Base-by-base conservation (phyloP, 345 rosid genomes). In the Punica granatum region DNA sequence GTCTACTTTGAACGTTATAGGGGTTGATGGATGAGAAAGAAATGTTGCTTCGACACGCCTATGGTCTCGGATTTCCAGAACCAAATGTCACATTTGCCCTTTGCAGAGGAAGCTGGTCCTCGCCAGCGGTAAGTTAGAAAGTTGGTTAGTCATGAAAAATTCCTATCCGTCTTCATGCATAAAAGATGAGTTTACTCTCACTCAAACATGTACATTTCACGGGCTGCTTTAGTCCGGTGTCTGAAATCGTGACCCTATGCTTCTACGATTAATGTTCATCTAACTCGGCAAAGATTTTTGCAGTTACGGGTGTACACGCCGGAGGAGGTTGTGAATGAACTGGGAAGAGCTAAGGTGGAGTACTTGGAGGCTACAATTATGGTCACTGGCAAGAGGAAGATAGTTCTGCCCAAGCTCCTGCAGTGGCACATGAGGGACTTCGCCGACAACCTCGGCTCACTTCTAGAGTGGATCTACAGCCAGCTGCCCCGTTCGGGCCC, bases 361-460 rank as follows among this genome's bases (percentile, higher is more conserved):
- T 92, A 83, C 67, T 63, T 90, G 74, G 96, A 92, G 81, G 90
- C 97, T 42, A 77, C 98, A 0, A 81, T 90, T 31, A 91, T 91
- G 69, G 82, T 88, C 74, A 85, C 89, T 23, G 87, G 76, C 88
- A 90, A 90, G 84, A 84, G 85, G 74, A 92, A 83, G 83, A 84
- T 92, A 46, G 70, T 83, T 58, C 80, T 92, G 70, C 98, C 97
- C 0, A 90, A 85, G 79, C 90, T 90, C 67, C 80, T 90, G 70
- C 92, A 87, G 63, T 90, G 97, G 97, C 90, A 88, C 73, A 82
- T 90, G 97, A 79, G 73, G 76, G 97, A 90, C 74, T 92, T 92
- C 42, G 96, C 96, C 21, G 98, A 90, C 65, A 85, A 84, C 69
- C 82, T 82, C 80, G 89, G 81, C 49, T 92, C 97, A 6, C 84